Evolutionary conservation across 1,284 basidiomycete genomes (phyloP), one percentile per base, ranked within the genome.

Genomic region (Malassezia caprae): DNA sequence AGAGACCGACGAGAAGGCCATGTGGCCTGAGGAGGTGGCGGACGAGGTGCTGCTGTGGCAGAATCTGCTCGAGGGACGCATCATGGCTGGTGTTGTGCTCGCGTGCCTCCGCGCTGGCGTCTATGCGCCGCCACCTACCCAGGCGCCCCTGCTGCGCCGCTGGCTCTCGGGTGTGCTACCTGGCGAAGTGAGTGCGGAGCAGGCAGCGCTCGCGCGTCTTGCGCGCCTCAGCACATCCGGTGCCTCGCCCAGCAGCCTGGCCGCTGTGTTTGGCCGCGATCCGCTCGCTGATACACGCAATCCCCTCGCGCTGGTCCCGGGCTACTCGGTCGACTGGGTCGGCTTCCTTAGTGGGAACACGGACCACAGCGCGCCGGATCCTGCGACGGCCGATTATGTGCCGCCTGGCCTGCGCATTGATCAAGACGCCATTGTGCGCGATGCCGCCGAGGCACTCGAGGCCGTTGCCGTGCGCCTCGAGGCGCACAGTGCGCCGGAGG

Each of bases 1-100:
- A 0, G 67, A 69, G 53, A 53, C 50, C 13, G 50, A 52, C 27
- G 60, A 62, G 24, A 64, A 63, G 37, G 12, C 28, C 0, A 26
- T 24, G 23, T 59, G 21, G 56, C 56, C 54, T 5, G 49, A 45
- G 23, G 26, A 11, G 1, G 40, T 17, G 2, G 35, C 26, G 19
- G 35, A 35, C 3, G 55, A 57, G 32, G 40, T 40, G 11, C 8
- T 48, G 12, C 35, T 46, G 8, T 57, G 55, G 55, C 41, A 32
- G 12, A 52, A 40, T 11, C 50, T 57, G 11, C 26, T 57, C 6
- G 50, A 41, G 15, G 39, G 45, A 4, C 49, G 55, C 12, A 28
- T 57, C 10, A 57, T 51, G 39, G 43, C 49, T 6, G 55, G 55
- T 11, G 37, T 40, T 0, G 12, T 57, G 11, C 32, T 57, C 2